Evolutionary conservation across 768 basidiomycete genomes (phyloP), one percentile per base, ranked within the genome.

Genomic region (Suillus lakei): DNA sequence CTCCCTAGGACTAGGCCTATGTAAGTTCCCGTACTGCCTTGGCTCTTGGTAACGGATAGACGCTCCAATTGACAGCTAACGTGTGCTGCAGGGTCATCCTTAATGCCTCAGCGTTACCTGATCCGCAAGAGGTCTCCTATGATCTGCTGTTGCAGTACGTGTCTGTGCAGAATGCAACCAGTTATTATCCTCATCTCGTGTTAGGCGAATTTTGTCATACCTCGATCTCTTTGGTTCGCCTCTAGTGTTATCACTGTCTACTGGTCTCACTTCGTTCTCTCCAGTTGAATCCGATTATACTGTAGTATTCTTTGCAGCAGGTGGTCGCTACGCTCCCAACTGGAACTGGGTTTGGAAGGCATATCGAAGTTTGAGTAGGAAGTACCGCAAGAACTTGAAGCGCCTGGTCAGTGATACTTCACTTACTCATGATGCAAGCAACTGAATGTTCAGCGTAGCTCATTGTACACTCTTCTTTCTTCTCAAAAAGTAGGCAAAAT

Each of bases 341-440:
- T 95, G 92, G 92, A 92, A 89, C 68, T 96, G 94, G 94, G 85
- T 96, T 12, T 95, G 93, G 93, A 94, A 92, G 72, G 91, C 92
- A 0, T 95, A 95, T 75, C 84, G 92, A 28, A 90, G 90, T 71
- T 79, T 91, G 53, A 92, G 84, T 73, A 82, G 91, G 61, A 94
- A 93, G 75, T 96, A 94, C 72, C 85, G 94, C 61, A 96, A 96
- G 81, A 93, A 96, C 72, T 76, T 96, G 64, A 95, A 95, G 76
- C 87, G 88, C 72, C 73, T 96, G 77, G 93, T 91, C 66, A 63
- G 90, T 76, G 15, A 60, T 38, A 39, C 10, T 58, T 46, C 53
- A 16, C 28, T n/a, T 38, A 44, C 68, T 73, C n/a, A 72, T 26
- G 23, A 39, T 62, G 12, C 32, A 28, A 15, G 26, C 41, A 61